Evolutionary conservation across 768 basidiomycete species (phyloP), one percentile per base, ranked within the genome.

Genomic region (Termitomyces sp.): DNA sequence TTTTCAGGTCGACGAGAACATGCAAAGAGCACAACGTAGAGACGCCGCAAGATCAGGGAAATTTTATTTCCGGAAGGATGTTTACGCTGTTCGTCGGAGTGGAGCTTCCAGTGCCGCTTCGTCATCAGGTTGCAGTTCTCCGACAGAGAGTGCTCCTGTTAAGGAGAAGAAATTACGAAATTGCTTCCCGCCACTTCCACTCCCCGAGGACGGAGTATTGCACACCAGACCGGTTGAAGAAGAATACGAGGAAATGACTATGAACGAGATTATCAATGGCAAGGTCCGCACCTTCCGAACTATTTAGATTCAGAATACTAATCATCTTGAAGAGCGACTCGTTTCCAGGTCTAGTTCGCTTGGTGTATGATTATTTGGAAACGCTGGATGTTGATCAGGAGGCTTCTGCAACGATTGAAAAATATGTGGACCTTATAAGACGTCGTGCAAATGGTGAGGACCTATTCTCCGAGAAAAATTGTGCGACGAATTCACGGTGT

Each of bases 221-320:
- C 62, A 69, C 39, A 67, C 67, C 48, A 72, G 72, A 10, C 78
- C 82, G 0, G 76, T 94, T 6, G 83, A 87, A 37, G 85, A 92
- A 7, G 94, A 98, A 70, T 95, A 92, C 61, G 92, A 87, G 64
- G 92, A 96, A 69, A 94, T 96, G 88, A 83, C 89, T 0, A 81
- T 98, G 70, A 76, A 92, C 59, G 93, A 98, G 73, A 91, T 98
- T 51, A 88, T 99, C 72, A 92, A 90, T 64, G 97, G 97, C n/a
- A 90, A 91, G 81, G 90, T 87, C 59, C 51, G 75, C 13, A 24
- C 2, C 26, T 33, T 34, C 22, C 51, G 58, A 58, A 54, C 42
- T 50, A 26, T 54, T 56, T n/a, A 10, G 29, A 22, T 16, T 28
- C 10, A 6, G 24, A 37, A 51, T 50, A 49, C 16, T 51, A 47